These are phyloP conservation scores for Monilinia fructicola DNA, from an alignment of 2,329 filamentous ascomycete species.

Conservation along the genomic window DNA sequence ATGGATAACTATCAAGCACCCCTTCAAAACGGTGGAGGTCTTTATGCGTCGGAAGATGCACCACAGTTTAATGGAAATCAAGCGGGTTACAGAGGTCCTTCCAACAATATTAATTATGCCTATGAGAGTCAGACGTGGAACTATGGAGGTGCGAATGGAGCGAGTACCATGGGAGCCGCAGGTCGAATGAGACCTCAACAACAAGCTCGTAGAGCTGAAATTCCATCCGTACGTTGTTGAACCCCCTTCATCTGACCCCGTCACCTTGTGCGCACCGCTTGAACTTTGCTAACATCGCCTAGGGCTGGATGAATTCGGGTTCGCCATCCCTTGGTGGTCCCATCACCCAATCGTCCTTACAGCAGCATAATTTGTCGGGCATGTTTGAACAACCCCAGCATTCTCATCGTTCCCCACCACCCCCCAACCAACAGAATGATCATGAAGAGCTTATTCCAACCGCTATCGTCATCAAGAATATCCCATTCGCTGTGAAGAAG, in stretches of 20 bases:
- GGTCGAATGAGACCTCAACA: slow-evolving; percentile 52
- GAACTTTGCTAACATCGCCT: not conserved
- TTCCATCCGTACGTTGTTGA: slow-evolving; percentile 69
- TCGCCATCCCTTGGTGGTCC: slow-evolving; percentile 46
- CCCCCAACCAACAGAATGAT: slow-evolving; percentile 27
- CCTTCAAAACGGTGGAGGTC: slow-evolving; percentile 47
- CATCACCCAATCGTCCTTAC: slow-evolving; percentile 16
- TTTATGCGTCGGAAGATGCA: slow-evolving; percentile 70
- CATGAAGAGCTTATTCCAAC: slow-evolving; percentile 90
- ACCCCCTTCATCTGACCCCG: slow-evolving; percentile 41
- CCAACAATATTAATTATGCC: slow-evolving; percentile 46
- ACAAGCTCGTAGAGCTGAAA: slow-evolving; percentile 56
- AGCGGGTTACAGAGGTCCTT: slow-evolving; percentile 34
- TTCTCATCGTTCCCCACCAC: slow-evolving; percentile 30
- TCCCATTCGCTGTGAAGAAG: slow-evolving; percentile 97
- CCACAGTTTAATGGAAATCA: slow-evolving; percentile 50
- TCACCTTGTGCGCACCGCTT: slow-evolving; percentile 31
- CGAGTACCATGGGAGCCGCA: slow-evolving; percentile 63
- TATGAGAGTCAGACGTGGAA: slow-evolving; percentile 83
- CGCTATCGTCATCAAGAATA: slow-evolving; percentile 99
- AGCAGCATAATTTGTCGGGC: slow-evolving; percentile 32
- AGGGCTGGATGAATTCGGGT: slow-evolving; percentile 51
- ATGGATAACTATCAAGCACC: slow-evolving; percentile 59
- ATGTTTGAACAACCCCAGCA: slow-evolving; percentile 31
- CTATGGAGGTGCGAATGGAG: slow-evolving; percentile 60